Conservation (phyloP, 2,329 filamentous ascomycete species). For the Arthrobotrys megalospora region DNA sequence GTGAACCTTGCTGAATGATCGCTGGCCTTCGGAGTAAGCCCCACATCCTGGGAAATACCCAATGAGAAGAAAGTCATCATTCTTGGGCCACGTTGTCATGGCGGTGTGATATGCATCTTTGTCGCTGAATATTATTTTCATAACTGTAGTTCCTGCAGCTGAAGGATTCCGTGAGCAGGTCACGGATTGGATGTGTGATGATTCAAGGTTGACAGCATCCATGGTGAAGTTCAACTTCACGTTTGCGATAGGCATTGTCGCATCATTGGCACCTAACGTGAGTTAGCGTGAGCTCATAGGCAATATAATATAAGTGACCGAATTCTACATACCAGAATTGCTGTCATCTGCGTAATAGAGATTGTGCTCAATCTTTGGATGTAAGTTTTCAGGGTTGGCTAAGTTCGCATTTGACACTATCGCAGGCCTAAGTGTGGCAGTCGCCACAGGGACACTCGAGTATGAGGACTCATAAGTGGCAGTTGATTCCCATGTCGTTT, state of each 20-base stretch:
- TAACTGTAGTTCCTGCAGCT: constrained; percentile 10
- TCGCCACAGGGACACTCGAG: constrained; percentile 26
- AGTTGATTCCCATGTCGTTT: constrained; percentile 44
- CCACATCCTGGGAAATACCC: constrained; percentile 48
- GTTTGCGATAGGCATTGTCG: constrained; percentile 45
- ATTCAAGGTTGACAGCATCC: constrained; percentile 48
- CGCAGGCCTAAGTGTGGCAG: constrained; percentile 46
- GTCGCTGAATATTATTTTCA: constrained; percentile 52
- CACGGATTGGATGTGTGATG: constrained; percentile 53
- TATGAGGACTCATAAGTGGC: constrained; percentile 13
- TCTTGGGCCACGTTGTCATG: constrained; percentile 36
- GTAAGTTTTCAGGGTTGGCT: constrained; percentile 47
- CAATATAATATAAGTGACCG: neutral
- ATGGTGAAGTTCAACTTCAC: constrained; percentile 55
- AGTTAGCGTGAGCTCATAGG: constrained; percentile 7
- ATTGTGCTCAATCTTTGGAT: constrained; percentile 40
- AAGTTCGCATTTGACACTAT: constrained; percentile 44
- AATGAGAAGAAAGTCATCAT: constrained; percentile 46
- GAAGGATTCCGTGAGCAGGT: constrained; percentile 37
- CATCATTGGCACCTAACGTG: constrained; percentile 25
- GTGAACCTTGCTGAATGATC: constrained; percentile 55
- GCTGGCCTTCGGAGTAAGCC: constrained; percentile 20
- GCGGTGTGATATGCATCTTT: constrained; percentile 43
- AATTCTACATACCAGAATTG: constrained; percentile 34
- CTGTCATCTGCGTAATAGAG: constrained; percentile 51